Conservation (phyloP, 2,329 filamentous ascomycete species). For the Talaromyces sp. region DNA sequence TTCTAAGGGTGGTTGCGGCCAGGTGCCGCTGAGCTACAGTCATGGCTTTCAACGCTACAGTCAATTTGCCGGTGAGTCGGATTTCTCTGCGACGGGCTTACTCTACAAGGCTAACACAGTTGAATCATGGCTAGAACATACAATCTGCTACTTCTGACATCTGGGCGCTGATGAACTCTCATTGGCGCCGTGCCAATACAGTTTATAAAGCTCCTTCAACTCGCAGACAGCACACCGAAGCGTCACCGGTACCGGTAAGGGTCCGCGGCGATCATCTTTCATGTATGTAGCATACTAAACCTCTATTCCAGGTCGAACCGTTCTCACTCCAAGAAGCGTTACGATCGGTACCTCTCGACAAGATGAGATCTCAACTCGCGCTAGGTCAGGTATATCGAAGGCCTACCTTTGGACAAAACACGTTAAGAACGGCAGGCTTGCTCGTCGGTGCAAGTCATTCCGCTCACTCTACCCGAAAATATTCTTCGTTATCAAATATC, state of each 20-base stretch:
- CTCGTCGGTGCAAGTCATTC: slow-evolving; percentile 20
- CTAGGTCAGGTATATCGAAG: slow-evolving; percentile 22
- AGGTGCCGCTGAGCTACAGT: slow-evolving; percentile 36
- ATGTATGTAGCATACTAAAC: background rate
- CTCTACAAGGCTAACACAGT: background rate
- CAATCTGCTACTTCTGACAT: slow-evolving; percentile 42
- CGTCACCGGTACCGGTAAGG: slow-evolving; percentile 19
- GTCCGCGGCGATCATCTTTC: background rate
- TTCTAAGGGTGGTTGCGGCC: slow-evolving; percentile 28
- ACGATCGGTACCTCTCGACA: slow-evolving; percentile 25
- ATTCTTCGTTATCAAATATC: slow-evolving; percentile 33
- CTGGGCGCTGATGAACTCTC: slow-evolving; percentile 43
- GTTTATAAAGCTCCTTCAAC: slow-evolving; percentile 13
- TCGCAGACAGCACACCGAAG: slow-evolving; percentile 4
- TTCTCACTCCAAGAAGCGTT: slow-evolving; percentile 29
- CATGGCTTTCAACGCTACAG: slow-evolving; percentile 53
- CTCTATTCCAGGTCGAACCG: slow-evolving; percentile 18
- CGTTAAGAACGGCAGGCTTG: slow-evolving; percentile 19
- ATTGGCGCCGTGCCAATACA: slow-evolving; percentile 33
- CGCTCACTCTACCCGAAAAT: slow-evolving; percentile 27
- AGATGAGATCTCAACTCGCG: slow-evolving; percentile 24
- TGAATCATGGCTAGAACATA: slow-evolving; percentile 41
- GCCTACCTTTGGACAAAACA: slow-evolving; percentile 17
- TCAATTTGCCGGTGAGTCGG: slow-evolving; percentile 46
- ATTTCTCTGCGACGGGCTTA: background rate